Evolutionary conservation across 805 yeast genomes (phyloP).

Genomic region (Yamadazyma takamatsuzukensis): DNA sequence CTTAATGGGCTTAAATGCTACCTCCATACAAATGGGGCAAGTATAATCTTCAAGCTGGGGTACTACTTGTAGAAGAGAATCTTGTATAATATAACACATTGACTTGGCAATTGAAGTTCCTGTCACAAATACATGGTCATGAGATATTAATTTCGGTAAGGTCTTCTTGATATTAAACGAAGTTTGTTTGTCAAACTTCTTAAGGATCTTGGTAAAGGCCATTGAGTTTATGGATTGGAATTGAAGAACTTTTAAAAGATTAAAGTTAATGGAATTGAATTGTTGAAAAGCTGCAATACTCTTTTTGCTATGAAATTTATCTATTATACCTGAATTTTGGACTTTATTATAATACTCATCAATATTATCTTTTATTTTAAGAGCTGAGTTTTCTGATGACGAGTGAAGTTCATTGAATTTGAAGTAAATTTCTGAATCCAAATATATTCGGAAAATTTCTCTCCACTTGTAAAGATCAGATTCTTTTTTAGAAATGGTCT

Average conservation of each 20-base stretch:
- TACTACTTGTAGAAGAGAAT: slow-evolving; percentile 49
- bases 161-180: slow-evolving; percentile 43
- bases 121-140: slow-evolving; percentile 40
- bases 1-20: slow-evolving; percentile 70
- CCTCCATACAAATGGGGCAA: slow-evolving; percentile 68
- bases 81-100: slow-evolving; percentile 54
- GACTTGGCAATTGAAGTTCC: slow-evolving; percentile 51
- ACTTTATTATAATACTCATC: slow-evolving; percentile 37
- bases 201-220: slow-evolving; percentile 65
- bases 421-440: slow-evolving; percentile 65
- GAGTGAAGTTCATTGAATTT: slow-evolving; percentile 43
- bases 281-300: slow-evolving; percentile 43
- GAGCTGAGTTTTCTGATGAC: slow-evolving; percentile 43
- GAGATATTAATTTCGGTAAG: slow-evolving; percentile 43
- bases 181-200: slow-evolving; percentile 75
- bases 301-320: slow-evolving; percentile 44
- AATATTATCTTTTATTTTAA: slow-evolving; percentile 44
- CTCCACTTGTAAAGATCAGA: slow-evolving; percentile 69
- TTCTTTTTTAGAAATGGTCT: slow-evolving; percentile 25
- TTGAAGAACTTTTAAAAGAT: slow-evolving; percentile 52
- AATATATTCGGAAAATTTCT: slow-evolving; percentile 58
- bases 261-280: slow-evolving; percentile 52
- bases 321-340: slow-evolving; percentile 32
- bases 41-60: slow-evolving; percentile 76
- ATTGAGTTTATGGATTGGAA: slow-evolving; percentile 60